phyloP scores from a whole-genome alignment of 495 filamentous ascomycete genomes.

The Hyaloscypha bicolor region DNA sequence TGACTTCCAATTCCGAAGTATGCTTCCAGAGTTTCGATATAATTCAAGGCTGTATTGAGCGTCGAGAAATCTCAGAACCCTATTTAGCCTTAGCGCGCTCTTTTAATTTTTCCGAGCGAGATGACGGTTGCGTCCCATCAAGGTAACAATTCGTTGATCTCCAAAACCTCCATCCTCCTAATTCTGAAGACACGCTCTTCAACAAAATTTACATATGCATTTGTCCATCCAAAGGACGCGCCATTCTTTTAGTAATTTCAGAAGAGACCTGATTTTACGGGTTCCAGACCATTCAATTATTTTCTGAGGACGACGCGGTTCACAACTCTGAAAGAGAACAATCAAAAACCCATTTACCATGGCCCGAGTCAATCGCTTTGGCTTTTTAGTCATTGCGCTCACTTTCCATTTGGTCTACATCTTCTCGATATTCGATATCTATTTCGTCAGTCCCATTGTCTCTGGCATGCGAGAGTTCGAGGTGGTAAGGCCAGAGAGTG shows the following conservation, averaged over 20 bases:
- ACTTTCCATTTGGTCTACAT: constrained; percentile 95
- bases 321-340: neutral
- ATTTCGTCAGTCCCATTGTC: constrained; percentile 98
- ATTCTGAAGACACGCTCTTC: constrained; percentile 17
- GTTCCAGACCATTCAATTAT: neutral
- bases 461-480: constrained; percentile 86
- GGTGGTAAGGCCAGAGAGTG: constrained; percentile 60
- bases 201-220: constrained; percentile 16
- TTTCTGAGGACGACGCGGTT: neutral
- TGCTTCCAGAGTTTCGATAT: neutral
- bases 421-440: constrained; percentile 98
- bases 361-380: constrained; percentile 80
- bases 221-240: constrained; percentile 30
- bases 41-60: neutral
- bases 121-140: constrained; percentile 4
- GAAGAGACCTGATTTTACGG: constrained; percentile 8
- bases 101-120: neutral
- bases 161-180: neutral
- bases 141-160: constrained; percentile 15
- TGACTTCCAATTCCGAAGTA: too few species aligned
- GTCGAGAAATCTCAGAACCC: neutral
- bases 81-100: neutral
- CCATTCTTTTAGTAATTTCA: constrained; percentile 31
- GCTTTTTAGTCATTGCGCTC: constrained; percentile 89
- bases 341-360: constrained; percentile 43